Evolutionary conservation across 2,329 filamentous ascomycete genomes (phyloP).

Genomic region (Achaetomium macrosporum): DNA sequence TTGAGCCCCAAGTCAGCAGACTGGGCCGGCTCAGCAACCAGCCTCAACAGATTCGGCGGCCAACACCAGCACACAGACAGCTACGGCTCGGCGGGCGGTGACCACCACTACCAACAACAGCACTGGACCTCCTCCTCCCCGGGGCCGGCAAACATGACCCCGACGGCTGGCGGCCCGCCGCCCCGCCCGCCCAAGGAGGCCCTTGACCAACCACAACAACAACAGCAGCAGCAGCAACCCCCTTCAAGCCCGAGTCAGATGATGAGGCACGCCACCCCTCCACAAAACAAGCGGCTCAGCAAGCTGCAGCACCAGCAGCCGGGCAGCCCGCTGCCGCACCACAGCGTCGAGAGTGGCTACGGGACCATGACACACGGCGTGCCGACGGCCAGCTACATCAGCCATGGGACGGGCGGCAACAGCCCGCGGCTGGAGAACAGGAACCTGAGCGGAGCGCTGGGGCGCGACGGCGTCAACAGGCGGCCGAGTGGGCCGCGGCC

Average conservation of each 20-base stretch:
- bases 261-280: conserved; percentile 37
- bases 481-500: conserved; percentile 54
- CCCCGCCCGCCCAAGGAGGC: conserved; percentile 60
- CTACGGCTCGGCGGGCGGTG: conserved; percentile 33
- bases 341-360: conserved; percentile 50
- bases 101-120: conserved; percentile 31
- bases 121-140: conserved; percentile 43
- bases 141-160: conserved; percentile 26
- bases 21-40: conserved; percentile 57
- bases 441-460: conserved; percentile 49
- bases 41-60: conserved; percentile 47
- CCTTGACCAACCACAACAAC: conserved; percentile 34
- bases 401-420: conserved; percentile 25
- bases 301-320: conserved; percentile 43
- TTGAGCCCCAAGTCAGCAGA: conserved; percentile 56
- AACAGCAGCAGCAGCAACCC: not conserved
- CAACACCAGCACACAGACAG: conserved; percentile 43
- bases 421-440: conserved; percentile 53
- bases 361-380: conserved; percentile 37
- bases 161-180: conserved; percentile 34
- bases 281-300: conserved; percentile 42
- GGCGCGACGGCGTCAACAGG: conserved; percentile 39
- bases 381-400: conserved; percentile 42
- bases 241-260: conserved; percentile 23
- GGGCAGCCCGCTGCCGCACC: conserved; percentile 49